Percentiles rank a stretch among this genome's conserved stretches.
Evolutionary conservation across 305 asterid species (phyloP).

Genomic region (Fraxinus platypoda): DNA sequence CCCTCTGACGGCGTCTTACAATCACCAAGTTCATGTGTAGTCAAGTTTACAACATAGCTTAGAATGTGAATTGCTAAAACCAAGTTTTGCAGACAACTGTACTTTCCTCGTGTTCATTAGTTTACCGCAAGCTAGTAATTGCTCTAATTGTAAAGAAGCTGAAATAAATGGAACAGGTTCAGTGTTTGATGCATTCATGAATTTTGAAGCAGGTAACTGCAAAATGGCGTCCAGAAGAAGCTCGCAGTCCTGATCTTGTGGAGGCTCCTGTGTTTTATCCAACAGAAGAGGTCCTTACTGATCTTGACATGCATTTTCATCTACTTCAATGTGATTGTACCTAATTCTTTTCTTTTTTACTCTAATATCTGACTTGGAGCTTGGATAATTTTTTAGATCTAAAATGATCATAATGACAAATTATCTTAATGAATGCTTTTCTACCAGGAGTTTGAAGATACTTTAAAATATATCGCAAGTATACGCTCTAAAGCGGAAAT

Average conservation of each 20-base stretch:
- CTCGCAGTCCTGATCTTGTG: slow-evolving; percentile 67
- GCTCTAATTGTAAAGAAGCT: slow-evolving; percentile 3
- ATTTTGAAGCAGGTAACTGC: slow-evolving; percentile 72
- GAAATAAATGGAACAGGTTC: neutral
- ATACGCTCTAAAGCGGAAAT: slow-evolving; percentile 69
- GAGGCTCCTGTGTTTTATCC: slow-evolving; percentile 88
- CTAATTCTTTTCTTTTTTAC: slow-evolving; percentile 4
- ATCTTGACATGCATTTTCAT: slow-evolving; percentile 19
- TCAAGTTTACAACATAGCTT: slow-evolving; percentile 4
- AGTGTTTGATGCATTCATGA: slow-evolving; percentile 17
- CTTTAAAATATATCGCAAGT: slow-evolving; percentile 65
- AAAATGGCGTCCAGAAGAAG: slow-evolving; percentile 81
- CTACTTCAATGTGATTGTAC: slow-evolving; percentile 7
- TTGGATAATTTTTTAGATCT: slow-evolving; percentile 3
- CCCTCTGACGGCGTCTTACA: neutral
- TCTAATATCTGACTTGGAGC: slow-evolving; percentile 13
- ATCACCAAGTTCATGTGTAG: slow-evolving; percentile 7
- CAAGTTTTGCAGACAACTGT: neutral
- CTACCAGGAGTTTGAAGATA: slow-evolving; percentile 74
- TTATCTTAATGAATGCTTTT: slow-evolving; percentile 19
- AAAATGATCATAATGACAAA: slow-evolving; percentile 4
- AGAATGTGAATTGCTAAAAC: slow-evolving; percentile 6
- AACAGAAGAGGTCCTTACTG: slow-evolving; percentile 63
- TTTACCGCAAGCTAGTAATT: slow-evolving; percentile 8
- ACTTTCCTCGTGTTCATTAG: slow-evolving; percentile 1